Percentiles rank a stretch among this genome's conserved stretches.
Evolutionary conservation across 139 green algal genomes (phyloP).

Genomic region (Chlorella sp.): DNA sequence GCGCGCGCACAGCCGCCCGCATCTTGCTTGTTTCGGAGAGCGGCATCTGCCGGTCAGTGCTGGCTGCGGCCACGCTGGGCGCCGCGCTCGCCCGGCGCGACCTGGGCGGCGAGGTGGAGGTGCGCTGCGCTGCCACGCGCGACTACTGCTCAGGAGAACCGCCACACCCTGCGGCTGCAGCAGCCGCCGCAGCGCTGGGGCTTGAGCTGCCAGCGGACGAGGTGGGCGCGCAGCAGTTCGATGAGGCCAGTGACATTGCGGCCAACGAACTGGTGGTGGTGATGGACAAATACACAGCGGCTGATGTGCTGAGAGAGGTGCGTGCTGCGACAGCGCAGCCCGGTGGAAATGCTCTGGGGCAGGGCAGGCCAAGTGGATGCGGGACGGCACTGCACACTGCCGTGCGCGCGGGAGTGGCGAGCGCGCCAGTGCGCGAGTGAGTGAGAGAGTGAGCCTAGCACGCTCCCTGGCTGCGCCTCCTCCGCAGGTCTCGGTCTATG

Average conservation of each 20-base stretch:
- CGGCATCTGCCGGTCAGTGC: constrained; percentile 73
- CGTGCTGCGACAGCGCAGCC: too few relatives aligned
- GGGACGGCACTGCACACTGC: not conserved
- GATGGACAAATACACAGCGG: constrained; percentile 87
- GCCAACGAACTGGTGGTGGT: constrained; percentile 74
- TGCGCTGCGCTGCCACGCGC: constrained; percentile 29
- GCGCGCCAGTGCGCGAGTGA: not conserved
- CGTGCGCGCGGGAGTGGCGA: not conserved
- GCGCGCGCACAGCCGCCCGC: not conserved
- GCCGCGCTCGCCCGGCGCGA: constrained; percentile 40
- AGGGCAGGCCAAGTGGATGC: too few relatives aligned
- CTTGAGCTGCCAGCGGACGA: constrained; percentile 38
- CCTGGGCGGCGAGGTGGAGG: constrained; percentile 13
- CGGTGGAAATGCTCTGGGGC: too few relatives aligned
- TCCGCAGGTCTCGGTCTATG: constrained; percentile 68
- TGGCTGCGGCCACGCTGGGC: constrained; percentile 64
- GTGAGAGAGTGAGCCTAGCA: too few relatives aligned
- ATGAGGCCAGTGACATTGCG: constrained; percentile 67
- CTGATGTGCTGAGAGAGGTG: constrained; percentile 85
- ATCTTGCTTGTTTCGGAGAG: constrained; percentile 77
- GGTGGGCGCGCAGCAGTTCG: constrained; percentile 49
- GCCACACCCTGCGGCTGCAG: constrained; percentile 42
- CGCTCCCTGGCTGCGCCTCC: too few relatives aligned
- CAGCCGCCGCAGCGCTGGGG: constrained; percentile 34
- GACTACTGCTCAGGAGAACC: constrained; percentile 79